A percentile compares a stretch with the other conserved stretches of the same genome.
Conservation (phyloP, 2,329 filamentous ascomycete species). For the Tympanopsis confertula region DNA sequence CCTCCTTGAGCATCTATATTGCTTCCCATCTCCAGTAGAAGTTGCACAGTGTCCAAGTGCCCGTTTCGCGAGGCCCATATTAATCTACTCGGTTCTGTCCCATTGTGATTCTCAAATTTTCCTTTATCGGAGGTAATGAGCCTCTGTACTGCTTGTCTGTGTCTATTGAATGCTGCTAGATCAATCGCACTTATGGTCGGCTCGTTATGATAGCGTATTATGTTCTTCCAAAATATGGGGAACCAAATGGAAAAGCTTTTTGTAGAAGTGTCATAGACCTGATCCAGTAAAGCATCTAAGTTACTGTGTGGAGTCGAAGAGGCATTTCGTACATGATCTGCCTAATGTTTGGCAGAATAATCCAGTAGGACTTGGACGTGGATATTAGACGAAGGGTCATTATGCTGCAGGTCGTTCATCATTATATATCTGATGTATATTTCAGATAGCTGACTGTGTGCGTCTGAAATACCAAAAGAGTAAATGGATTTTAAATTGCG, state of each 20-base stretch:
- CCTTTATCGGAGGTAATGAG: no score
- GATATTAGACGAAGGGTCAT: background rate
- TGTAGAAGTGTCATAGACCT: background rate
- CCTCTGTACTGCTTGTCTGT: background rate
- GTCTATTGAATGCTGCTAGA: background rate
- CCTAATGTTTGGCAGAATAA: conserved; percentile 2
- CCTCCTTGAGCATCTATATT: no score
- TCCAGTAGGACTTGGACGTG: background rate
- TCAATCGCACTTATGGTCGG: background rate
- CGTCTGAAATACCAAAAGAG: background rate
- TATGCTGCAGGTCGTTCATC: conserved; percentile 1
- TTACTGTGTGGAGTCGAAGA: background rate
- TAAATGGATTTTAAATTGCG: background rate
- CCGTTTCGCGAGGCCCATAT: no score
- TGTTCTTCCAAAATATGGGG: background rate
- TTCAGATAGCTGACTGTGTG: conserved; percentile 2
- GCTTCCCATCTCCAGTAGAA: no score
- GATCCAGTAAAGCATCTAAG: background rate
- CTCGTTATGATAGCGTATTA: background rate
- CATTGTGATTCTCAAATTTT: no score
- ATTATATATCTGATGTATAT: conserved; percentile 3
- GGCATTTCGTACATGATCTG: conserved; percentile 2
- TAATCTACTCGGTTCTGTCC: no score
- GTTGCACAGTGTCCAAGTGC: no score
- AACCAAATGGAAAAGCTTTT: background rate